Conservation (phyloP, 2,329 filamentous ascomycete genomes). For the Drechslera avenae region DNA sequence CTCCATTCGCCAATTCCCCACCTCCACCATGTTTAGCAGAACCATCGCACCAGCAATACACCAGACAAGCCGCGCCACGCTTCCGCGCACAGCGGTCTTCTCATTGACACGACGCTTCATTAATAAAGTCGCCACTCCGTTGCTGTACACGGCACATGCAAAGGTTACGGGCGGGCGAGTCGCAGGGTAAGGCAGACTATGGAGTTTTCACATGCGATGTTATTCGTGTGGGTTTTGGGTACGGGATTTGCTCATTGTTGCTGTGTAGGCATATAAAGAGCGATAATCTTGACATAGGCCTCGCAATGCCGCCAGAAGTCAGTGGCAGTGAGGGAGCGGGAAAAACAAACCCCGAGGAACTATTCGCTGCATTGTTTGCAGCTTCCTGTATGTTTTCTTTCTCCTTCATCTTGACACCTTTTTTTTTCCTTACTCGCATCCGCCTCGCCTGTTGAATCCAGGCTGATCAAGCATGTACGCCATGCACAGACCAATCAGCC, state of each 20-base stretch:
- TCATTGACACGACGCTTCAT: slow-evolving; percentile 48
- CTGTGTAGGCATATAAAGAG: slow-evolving; percentile 36
- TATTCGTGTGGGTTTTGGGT: background rate
- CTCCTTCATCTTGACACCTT: no score
- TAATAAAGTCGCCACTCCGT: no score
- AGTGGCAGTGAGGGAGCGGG: slow-evolving; percentile 50
- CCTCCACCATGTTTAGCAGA: slow-evolving; percentile 21
- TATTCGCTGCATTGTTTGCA: slow-evolving; percentile 56
- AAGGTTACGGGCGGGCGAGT: slow-evolving; percentile 49
- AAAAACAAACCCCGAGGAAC: slow-evolving; percentile 54
- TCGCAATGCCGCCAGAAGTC: slow-evolving; percentile 53
- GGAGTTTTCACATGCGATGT: no score
- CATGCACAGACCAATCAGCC: slow-evolving; percentile 44
- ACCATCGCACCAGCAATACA: slow-evolving; percentile 21
- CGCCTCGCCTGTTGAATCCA: no score
- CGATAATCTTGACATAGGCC: slow-evolving; percentile 46
- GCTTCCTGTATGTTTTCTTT: slow-evolving; percentile 43
- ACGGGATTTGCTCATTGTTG: background rate
- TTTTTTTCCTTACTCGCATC: no score
- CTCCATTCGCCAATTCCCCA: no score
- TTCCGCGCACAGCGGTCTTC: slow-evolving; percentile 29
- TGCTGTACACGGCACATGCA: slow-evolving; percentile 47
- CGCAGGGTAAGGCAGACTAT: slow-evolving; percentile 24
- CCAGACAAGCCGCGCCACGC: slow-evolving; percentile 15
- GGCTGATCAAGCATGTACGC: no score